A percentile compares a stretch with the other conserved stretches of the same genome.
Conservation (phyloP, 2,329 filamentous ascomycete species). For the Pyrenochaeta sp. region DNA sequence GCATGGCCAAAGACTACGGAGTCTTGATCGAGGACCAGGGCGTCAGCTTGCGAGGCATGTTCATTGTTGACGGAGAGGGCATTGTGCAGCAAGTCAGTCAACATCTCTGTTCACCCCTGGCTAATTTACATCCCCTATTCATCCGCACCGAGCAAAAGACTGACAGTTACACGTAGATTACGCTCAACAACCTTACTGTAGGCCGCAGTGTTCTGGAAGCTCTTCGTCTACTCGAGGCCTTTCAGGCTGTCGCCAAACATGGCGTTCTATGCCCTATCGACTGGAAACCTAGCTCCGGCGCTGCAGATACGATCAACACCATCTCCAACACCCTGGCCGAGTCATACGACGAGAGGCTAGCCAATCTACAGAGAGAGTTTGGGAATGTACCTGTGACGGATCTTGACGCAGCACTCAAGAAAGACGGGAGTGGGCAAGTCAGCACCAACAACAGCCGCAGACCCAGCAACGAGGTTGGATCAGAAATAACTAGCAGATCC, state of each 20-base stretch:
- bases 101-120: background rate
- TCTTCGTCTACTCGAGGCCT: constrained; percentile 38
- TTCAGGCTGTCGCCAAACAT: constrained; percentile 40
- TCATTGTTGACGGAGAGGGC: constrained; percentile 33
- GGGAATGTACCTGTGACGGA: constrained; percentile 19
- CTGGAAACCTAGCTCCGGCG: constrained; percentile 31
- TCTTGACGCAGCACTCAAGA: constrained; percentile 7
- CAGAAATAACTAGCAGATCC: background rate
- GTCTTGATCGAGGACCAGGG: constrained; percentile 40
- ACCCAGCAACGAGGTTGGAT: background rate
- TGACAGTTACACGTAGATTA: constrained; percentile 17
- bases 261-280: constrained; percentile 41
- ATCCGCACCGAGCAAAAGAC: no score
- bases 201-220: constrained; percentile 41
- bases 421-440: background rate
- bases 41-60: constrained; percentile 38
- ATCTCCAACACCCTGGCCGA: constrained; percentile 36
- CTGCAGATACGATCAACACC: constrained; percentile 26
- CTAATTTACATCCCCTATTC: background rate
- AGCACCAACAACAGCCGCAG: background rate
- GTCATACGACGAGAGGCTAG: constrained; percentile 34
- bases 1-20: constrained; percentile 38
- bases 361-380: constrained; percentile 37
- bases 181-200: constrained; percentile 39
- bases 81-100: constrained; percentile 38